Percentiles rank a stretch among this genome's conserved stretches.
phyloP scores from a whole-genome alignment of 306 rosid genomes.

The Cicer pinnatifidum region DNA sequence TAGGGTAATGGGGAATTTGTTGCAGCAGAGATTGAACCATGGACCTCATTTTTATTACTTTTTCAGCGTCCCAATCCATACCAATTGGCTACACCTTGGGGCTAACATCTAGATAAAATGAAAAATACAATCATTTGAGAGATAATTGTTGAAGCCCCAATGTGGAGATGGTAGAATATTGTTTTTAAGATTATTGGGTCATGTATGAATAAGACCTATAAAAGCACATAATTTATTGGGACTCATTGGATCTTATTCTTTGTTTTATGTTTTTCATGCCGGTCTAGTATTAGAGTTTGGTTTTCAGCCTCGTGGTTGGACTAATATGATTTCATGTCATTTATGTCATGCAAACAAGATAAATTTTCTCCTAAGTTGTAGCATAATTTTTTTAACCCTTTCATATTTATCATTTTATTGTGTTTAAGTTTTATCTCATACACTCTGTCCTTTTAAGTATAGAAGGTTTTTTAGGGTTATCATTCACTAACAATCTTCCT shows the following conservation, averaged over 20 bases:
- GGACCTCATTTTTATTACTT: too few relatives aligned
- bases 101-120: neutral
- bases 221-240: neutral
- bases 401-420: neutral
- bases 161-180: neutral
- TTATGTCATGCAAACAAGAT: neutral
- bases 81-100: too few relatives aligned
- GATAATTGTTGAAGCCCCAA: neutral
- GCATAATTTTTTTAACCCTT: neutral
- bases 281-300: neutral
- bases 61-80: too few relatives aligned
- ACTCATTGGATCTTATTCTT: neutral
- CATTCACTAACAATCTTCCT: slow-evolving; percentile 18
- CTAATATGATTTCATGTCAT: neutral
- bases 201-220: neutral
- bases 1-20: too few relatives aligned
- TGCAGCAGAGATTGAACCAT: too few relatives aligned
- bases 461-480: slow-evolving; percentile 1
- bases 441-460: neutral
- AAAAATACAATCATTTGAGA: neutral
- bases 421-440: neutral
- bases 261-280: neutral
- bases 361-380: neutral
- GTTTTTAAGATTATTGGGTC: neutral
- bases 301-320: slow-evolving; percentile 13